phyloP scores from a whole-genome alignment of 2,329 filamentous ascomycete species.

The Fusarium floridanum region DNA sequence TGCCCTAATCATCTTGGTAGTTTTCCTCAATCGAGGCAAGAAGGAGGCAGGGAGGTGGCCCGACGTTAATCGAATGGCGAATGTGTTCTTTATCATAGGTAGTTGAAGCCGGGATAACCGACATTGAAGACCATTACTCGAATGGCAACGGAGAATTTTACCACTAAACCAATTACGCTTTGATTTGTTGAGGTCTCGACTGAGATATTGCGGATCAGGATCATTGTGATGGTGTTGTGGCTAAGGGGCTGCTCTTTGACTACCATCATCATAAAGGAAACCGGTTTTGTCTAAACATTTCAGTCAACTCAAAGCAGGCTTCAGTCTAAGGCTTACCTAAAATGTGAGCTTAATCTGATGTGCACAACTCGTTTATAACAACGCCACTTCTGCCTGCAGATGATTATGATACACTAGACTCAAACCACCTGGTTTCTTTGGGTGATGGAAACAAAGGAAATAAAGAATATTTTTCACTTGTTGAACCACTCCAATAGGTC shows the following conservation, averaged over 20 bases:
- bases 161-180: constrained; percentile 32
- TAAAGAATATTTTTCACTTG: too few relatives aligned
- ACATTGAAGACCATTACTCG: background rate
- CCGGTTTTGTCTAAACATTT: background rate
- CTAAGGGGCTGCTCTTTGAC: background rate
- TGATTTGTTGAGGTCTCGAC: background rate
- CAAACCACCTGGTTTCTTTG: too few relatives aligned
- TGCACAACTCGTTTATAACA: background rate
- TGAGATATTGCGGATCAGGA: background rate
- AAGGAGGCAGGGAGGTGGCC: too few relatives aligned
- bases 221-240: background rate
- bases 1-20: too few relatives aligned
- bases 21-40: too few relatives aligned
- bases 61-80: too few relatives aligned
- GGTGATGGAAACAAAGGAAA: too few relatives aligned
- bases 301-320: background rate
- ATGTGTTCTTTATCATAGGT: too few relatives aligned
- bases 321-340: background rate
- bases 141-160: constrained; percentile 31
- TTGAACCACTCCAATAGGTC: too few relatives aligned
- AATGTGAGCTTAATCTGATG: background rate
- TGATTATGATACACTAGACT: background rate
- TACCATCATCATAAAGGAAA: background rate
- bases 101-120: too few relatives aligned
- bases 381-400: background rate